phyloP scores from a whole-genome alignment of 1,139 yeast genomes.

The Blastobotrys indianensis region DNA sequence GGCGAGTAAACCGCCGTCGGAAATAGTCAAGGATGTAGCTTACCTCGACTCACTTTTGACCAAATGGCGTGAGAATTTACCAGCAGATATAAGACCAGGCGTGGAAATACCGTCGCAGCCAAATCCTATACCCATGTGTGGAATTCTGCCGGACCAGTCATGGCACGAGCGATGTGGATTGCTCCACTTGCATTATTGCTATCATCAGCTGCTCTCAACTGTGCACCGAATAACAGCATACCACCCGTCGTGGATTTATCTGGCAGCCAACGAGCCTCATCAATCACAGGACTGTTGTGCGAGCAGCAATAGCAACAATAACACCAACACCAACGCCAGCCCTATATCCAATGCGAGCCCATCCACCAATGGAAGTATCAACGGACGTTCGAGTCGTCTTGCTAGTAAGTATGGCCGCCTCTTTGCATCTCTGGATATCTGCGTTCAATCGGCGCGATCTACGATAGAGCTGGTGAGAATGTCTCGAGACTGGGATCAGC shows the following conservation, averaged over 20 bases:
- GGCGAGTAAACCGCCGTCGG: conserved; percentile 25
- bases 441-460: conserved; percentile 23
- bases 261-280: conserved; percentile 11
- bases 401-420: conserved; percentile 19
- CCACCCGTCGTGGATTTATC: conserved; percentile 28
- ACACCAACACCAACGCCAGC: background rate
- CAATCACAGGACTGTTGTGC: background rate
- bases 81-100: conserved; percentile 27
- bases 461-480: conserved; percentile 18
- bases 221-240: conserved; percentile 30
- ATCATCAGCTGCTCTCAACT: conserved; percentile 24
- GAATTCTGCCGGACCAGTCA: background rate
- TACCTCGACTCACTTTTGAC: conserved; percentile 31
- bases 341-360: conserved; percentile 1
- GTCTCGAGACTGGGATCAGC: conserved; percentile 16
- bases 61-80: conserved; percentile 29
- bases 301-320: background rate
- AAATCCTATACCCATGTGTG: conserved; percentile 1
- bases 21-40: conserved; percentile 26
- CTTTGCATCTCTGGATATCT: conserved; percentile 21
- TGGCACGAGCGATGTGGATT: conserved; percentile 12
- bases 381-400: background rate
- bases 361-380: background rate
- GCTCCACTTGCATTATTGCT: conserved; percentile 21
- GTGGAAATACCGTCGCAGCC: conserved; percentile 4